phyloP scores from a whole-genome alignment of 192 early-diverging fungal genomes.

The Funneliformis mosseae region DNA sequence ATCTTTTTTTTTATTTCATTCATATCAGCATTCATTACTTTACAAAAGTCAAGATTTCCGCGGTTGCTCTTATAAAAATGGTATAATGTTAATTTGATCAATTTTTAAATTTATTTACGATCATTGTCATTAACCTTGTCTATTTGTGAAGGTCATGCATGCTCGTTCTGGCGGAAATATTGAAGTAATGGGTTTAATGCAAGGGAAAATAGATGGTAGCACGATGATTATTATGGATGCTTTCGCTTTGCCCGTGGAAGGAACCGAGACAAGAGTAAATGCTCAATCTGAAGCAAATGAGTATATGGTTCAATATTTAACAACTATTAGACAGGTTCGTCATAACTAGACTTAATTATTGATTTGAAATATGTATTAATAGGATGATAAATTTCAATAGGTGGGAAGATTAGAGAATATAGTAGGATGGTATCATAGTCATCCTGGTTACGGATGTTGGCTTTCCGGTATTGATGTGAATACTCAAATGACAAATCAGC shows the following conservation, averaged over 20 bases:
- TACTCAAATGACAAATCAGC: slow-evolving; percentile 95
- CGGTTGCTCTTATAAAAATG: slow-evolving; percentile 97
- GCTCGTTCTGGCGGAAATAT: slow-evolving; percentile 95
- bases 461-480: slow-evolving; percentile 97
- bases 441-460: slow-evolving; percentile 99
- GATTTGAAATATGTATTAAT: neutral
- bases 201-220: slow-evolving; percentile 86
- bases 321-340: slow-evolving; percentile 75
- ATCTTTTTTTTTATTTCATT: neutral
- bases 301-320: slow-evolving; percentile 95
- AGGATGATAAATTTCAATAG: slow-evolving; percentile 37
- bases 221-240: slow-evolving; percentile 96
- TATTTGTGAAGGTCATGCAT: slow-evolving; percentile 80
- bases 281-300: slow-evolving; percentile 92
- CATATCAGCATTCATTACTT: slow-evolving; percentile 76
- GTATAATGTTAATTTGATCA: slow-evolving; percentile 45
- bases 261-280: slow-evolving; percentile 97
- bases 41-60: slow-evolving; percentile 88
- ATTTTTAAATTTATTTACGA: neutral
- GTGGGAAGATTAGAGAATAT: slow-evolving; percentile 89
- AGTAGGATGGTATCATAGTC: slow-evolving; percentile 98
- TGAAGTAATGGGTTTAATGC: slow-evolving; percentile 98
- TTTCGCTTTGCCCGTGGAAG: slow-evolving; percentile 97
- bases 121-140: slow-evolving; percentile 8
- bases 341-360: neutral